Evolutionary conservation across 345 rosid genomes (phyloP), one percentile per base, ranked within the genome.

Genomic region (Moricandia moricandioides): DNA sequence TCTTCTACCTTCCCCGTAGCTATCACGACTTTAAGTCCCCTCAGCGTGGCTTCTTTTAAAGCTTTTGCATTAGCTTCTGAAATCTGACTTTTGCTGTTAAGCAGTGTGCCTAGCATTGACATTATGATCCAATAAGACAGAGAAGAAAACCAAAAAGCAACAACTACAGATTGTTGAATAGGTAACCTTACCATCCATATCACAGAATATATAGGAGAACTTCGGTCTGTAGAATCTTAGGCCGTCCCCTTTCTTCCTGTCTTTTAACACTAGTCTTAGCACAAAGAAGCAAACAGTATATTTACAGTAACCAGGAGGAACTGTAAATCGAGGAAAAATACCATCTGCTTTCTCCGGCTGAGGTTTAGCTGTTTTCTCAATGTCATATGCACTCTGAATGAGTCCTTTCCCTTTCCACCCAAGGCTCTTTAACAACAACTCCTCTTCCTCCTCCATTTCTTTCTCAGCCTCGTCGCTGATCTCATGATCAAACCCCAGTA

Each of bases 401-500:
- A 95, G 82, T 71, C 99, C 97, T 81, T 95, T 95, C 37, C 97
- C 99, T 73, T 84, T 89, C 99, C 99, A 92, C 29, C 93, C 96
- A 66, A 95, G 97, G 77, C 85, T 86, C 73, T 87, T 84, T 58
- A 92, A 75, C 78, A 95, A 85, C 67, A 79, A 62, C 80, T 84
- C 91, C 78, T 95, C 99, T 74, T 86, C 92, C 80, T 87, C 83
- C 82, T 92, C 97, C 99, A 92, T 95, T 84, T 95, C 97, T 80
- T 82, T 82, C 83, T 95, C 97, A 62, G 97, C 99, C 76, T 88
- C 96, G 55, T 90, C 93, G 13, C 97, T 86, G 56, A 95, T 74
- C 82, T 95, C 99, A 77, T 92, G 99, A 87, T 92, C 99, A 80
- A 95, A 95, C 13, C 97, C 99, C 81, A 95, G 67, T 66, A 95